Conservation (phyloP, 2,329 filamentous ascomycete species). For the Fusarium oxysporum region DNA sequence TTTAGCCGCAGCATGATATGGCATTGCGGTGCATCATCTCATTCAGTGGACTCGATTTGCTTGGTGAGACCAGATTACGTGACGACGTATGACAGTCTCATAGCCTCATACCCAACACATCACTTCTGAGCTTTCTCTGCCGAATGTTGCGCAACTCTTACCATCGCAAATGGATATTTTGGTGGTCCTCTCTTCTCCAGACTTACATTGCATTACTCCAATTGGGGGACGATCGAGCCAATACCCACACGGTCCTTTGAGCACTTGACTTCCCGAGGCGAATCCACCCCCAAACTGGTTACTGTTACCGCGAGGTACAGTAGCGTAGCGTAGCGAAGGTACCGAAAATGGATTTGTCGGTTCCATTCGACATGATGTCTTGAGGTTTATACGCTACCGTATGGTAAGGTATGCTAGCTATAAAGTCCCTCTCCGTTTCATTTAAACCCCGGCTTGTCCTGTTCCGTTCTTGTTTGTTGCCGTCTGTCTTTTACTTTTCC, state of each 20-base stretch:
- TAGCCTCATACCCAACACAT: not conserved
- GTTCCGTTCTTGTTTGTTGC: slow-evolving; percentile 10
- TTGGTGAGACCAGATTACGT: not conserved
- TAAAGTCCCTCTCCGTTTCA: slow-evolving; percentile 41
- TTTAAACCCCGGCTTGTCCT: slow-evolving; percentile 26
- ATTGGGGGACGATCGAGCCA: slow-evolving; percentile 42
- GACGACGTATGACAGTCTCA: not conserved
- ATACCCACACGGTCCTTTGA: slow-evolving; percentile 39
- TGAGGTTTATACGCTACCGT: slow-evolving; percentile 22
- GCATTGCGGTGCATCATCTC: not conserved
- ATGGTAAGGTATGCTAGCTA: slow-evolving; percentile 16
- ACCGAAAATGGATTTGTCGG: slow-evolving; percentile 30
- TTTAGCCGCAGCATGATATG: not conserved
- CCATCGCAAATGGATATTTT: slow-evolving; percentile 3
- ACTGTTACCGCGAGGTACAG: not conserved
- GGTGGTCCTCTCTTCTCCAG: slow-evolving; percentile 25
- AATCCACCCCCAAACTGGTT: slow-evolving; percentile 47
- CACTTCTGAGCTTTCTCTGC: slow-evolving; percentile 14
- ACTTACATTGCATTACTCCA: slow-evolving; percentile 34
- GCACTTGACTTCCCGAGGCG: slow-evolving; percentile 44
- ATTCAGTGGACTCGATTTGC: not conserved
- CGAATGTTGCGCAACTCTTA: slow-evolving; percentile 20
- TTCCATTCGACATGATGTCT: slow-evolving; percentile 29
- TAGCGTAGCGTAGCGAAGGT: slow-evolving; percentile 2
- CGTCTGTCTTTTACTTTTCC: slow-evolving; percentile 8